Evolutionary conservation across 2,329 filamentous ascomycete genomes (phyloP), one percentile per base, ranked within the genome.

Genomic region (Aspergillus jensenii): DNA sequence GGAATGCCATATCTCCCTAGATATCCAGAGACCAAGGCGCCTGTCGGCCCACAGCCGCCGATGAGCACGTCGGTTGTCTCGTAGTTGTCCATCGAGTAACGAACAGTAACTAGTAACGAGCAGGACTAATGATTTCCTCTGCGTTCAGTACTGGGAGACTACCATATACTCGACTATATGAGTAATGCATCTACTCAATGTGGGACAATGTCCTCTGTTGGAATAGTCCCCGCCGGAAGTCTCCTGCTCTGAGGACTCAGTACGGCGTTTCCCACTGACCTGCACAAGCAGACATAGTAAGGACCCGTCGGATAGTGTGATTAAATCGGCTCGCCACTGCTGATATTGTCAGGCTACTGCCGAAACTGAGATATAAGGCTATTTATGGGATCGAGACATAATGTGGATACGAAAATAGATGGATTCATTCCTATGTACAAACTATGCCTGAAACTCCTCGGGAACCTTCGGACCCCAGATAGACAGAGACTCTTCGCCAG

Each of bases 401-500:
- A 21, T 21, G 3, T 21, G 19, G 1, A 37, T 37, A 37, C 35
- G 35, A 15, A 37, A 37, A 1, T 37, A 37, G 2, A 9, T 37
- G 35, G 35, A n/a, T n/a, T n/a, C n/a, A 37, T 37, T 15, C 15
- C 9, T 15, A 37, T 11, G 35, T 15, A 37, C 35, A 7, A 6
- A 33, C 23, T 62, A 73, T 25, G 72, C 60, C 66, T 74, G 67
- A 54, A 74, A 74, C 53, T 60, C 62, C 27, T 60, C 52, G 1
- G 73, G 72, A 11, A 75, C 68, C 40, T 75, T 69, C 1, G 72
- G 72, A 0, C 73, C 72, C 73, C 72, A 74, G 31, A 74, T 66
- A 4, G 70, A 71, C 55, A 74, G 48, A 1, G 69, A 69, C 45
- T 74, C 71, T 58, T 73, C 59, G 1, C 67, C 68, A 2, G 70